Evolutionary conservation across 805 yeast species (phyloP), one percentile per base, ranked within the genome.

Genomic region (Candida nonsorbophila): DNA sequence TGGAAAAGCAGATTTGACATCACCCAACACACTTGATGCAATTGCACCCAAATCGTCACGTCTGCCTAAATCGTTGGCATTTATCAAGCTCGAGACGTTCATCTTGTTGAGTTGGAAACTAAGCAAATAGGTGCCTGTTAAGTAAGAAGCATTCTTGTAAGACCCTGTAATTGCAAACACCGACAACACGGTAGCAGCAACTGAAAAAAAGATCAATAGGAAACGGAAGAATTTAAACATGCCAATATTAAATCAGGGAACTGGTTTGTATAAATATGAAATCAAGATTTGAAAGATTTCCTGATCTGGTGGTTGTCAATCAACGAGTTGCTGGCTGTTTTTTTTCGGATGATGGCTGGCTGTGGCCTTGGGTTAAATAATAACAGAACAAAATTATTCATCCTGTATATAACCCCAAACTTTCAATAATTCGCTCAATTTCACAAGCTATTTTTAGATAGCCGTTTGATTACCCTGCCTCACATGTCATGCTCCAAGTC

Each of bases 401-500:
- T n/a, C n/a, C n/a, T n/a, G n/a, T n/a, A n/a, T n/a, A n/a, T n/a
- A n/a, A n/a, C n/a, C n/a, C n/a, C n/a, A n/a, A n/a, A n/a, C n/a
- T n/a, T n/a, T n/a, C n/a, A n/a, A n/a, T n/a, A n/a, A n/a, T n/a
- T n/a, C n/a, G n/a, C n/a, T n/a, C n/a, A n/a, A n/a, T n/a, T n/a
- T n/a, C n/a, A n/a, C n/a, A n/a, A n/a, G n/a, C n/a, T n/a, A n/a
- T n/a, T n/a, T n/a, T n/a, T n/a, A n/a, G n/a, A n/a, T n/a, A n/a
- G n/a, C n/a, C n/a, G n/a, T n/a, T n/a, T n/a, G n/a, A n/a, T n/a
- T n/a, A n/a, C n/a, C n/a, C n/a, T n/a, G n/a, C n/a, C n/a, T n/a
- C n/a, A n/a, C n/a, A n/a, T n/a, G n/a, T n/a, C n/a, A n/a, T 11
- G 14, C 16, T 62, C 69, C 27, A 72, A 55, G 16, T 68, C 72